A percentile compares a stretch with the other conserved stretches of the same genome.
Evolutionary conservation across 148 eudicot genomes (phyloP).

Genomic region (Rhododendron mucronatum): DNA sequence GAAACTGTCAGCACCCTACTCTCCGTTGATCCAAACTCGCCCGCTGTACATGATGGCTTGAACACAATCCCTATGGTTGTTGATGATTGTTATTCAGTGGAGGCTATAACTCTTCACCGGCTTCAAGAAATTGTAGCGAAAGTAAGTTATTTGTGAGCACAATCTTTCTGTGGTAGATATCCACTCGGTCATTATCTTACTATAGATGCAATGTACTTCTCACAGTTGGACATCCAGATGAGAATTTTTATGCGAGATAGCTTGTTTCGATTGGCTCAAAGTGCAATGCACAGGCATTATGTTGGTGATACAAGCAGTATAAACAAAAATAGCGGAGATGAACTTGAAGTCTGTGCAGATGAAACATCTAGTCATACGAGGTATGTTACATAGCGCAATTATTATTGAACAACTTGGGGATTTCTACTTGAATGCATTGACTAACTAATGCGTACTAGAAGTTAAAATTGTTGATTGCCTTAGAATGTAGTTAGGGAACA

Average conservation of each 20-base stretch:
- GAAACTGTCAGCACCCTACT: constrained; percentile 24
- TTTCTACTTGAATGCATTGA: neutral
- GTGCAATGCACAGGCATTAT: constrained; percentile 61
- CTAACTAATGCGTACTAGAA: neutral
- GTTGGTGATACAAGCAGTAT: constrained; percentile 39
- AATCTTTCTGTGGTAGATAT: constrained; percentile 5
- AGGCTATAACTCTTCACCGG: constrained; percentile 50
- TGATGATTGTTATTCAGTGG: constrained; percentile 42
- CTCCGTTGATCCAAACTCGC: constrained; percentile 39
- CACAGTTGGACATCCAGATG: constrained; percentile 60
- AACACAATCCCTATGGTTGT: constrained; percentile 21
- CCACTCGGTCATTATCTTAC: neutral
- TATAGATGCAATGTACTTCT: neutral
- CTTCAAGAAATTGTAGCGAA: constrained; percentile 55
- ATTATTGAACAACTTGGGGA: neutral
- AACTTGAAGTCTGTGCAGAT: constrained; percentile 19
- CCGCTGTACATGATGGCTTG: constrained; percentile 34
- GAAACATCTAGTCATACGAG: constrained; percentile 42
- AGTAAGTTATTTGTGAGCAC: constrained; percentile 31
- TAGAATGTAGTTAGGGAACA: neutral
- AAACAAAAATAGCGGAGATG: constrained; percentile 25
- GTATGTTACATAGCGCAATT: constrained; percentile 31
- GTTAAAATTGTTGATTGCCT: neutral
- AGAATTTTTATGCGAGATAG: constrained; percentile 78
- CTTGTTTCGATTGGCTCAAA: constrained; percentile 68